These are phyloP conservation scores for Hygrophorus pudorinus DNA, from an alignment of 768 basidiomycete species.

Conservation along the genomic window DNA sequence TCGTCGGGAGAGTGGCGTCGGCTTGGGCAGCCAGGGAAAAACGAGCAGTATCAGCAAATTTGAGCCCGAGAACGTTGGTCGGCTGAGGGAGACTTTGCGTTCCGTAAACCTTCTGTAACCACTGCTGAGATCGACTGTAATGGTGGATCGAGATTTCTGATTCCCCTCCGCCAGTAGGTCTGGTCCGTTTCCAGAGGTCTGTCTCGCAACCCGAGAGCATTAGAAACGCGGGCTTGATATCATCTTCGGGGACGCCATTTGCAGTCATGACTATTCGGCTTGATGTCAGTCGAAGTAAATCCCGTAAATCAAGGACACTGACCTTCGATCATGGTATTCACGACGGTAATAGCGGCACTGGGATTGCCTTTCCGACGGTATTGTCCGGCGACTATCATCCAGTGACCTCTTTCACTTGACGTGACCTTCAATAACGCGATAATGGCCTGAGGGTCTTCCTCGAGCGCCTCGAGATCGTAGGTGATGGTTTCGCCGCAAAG, in stretches of 20 bases:
- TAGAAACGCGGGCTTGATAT: slow-evolving; percentile 40
- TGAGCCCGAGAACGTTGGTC: neutral
- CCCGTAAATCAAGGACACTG: slow-evolving; percentile 5
- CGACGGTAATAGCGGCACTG: slow-evolving; percentile 32
- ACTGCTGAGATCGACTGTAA: slow-evolving; percentile 28
- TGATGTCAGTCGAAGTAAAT: slow-evolving; percentile 3
- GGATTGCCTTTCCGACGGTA: slow-evolving; percentile 42
- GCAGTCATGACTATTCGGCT: slow-evolving; percentile 28
- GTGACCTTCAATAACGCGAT: slow-evolving; percentile 36
- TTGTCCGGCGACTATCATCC: slow-evolving; percentile 45
- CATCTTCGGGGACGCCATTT: slow-evolving; percentile 23
- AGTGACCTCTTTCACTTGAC: slow-evolving; percentile 38
- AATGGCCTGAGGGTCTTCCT: slow-evolving; percentile 32
- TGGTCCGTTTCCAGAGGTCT: slow-evolving; percentile 30
- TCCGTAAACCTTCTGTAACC: slow-evolving; percentile 43
- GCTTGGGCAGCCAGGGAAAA: neutral
- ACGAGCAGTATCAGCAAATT: neutral
- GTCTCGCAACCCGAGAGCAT: slow-evolving; percentile 45
- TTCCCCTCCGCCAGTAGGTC: slow-evolving; percentile 14
- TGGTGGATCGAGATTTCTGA: slow-evolving; percentile 25
- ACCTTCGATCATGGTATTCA: slow-evolving; percentile 41
- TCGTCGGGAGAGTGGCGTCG: neutral
- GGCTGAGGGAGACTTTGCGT: slow-evolving; percentile 6
- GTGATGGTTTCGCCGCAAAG: slow-evolving; percentile 31
- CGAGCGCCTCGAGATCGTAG: slow-evolving; percentile 33